phyloP scores from a whole-genome alignment of 2,329 filamentous ascomycete genomes.

The Penicillium brevicompactum region DNA sequence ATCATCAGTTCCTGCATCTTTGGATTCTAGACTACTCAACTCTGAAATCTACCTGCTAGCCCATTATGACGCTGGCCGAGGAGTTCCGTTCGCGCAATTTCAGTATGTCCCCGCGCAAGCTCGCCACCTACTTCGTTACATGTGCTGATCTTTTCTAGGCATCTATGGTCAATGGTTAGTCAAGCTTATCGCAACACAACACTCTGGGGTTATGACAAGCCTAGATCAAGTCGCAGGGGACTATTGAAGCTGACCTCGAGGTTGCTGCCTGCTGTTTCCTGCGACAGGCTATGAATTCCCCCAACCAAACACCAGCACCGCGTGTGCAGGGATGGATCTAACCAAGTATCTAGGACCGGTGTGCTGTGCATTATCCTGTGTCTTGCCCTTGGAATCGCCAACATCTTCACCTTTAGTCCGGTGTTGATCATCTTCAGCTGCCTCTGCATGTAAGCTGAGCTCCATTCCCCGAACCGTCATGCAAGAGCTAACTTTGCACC shows the following conservation, averaged over 20 bases:
- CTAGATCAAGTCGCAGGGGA: neutral
- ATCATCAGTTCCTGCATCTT: slow-evolving; percentile 7
- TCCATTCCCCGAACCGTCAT: slow-evolving; percentile 10
- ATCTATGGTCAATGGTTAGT: slow-evolving; percentile 71
- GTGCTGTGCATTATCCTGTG: slow-evolving; percentile 66
- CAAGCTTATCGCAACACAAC: slow-evolving; percentile 1
- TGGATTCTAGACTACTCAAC: neutral
- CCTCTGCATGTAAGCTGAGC: slow-evolving; percentile 55
- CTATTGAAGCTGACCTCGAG: neutral
- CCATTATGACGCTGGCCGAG: slow-evolving; percentile 61
- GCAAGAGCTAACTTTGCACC: slow-evolving; percentile 47
- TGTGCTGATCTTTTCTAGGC: slow-evolving; percentile 46
- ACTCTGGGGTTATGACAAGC: neutral
- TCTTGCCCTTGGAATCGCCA: slow-evolving; percentile 68
- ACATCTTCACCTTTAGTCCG: slow-evolving; percentile 63
- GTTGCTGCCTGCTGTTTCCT: neutral
- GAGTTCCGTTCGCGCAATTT: slow-evolving; percentile 68
- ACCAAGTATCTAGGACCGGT: slow-evolving; percentile 41
- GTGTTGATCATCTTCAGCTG: slow-evolving; percentile 64
- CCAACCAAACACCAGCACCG: neutral
- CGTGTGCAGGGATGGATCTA: slow-evolving; percentile 11
- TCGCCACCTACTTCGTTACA: slow-evolving; percentile 24
- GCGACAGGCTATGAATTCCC: neutral
- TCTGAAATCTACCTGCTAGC: slow-evolving; percentile 5
- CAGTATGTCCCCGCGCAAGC: slow-evolving; percentile 52